A percentile compares a stretch with the other conserved stretches of the same genome.
phyloP scores from a whole-genome alignment of 2,329 filamentous ascomycete species.

The Claviceps fusiformis region DNA sequence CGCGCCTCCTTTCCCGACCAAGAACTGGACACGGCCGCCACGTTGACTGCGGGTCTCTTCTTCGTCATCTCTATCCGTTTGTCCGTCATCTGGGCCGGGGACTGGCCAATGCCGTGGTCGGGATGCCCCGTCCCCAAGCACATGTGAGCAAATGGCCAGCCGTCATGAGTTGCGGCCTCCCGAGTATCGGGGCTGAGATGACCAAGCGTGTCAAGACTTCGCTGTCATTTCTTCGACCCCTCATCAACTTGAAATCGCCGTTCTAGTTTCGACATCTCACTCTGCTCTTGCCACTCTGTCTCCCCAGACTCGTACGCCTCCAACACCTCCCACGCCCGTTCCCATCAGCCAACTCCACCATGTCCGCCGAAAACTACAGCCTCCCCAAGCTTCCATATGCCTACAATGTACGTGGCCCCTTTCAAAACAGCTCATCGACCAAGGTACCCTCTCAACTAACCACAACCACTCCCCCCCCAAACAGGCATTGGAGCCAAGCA shows the following conservation, averaged over 20 bases:
- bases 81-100: too few relatives aligned
- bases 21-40: neutral
- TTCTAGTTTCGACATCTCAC: neutral
- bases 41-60: neutral
- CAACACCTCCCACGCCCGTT: neutral
- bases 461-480: neutral
- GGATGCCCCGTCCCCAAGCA: too few relatives aligned
- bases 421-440: conserved; percentile 2
- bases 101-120: too few relatives aligned
- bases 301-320: neutral
- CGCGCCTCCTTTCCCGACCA: too few relatives aligned
- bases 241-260: neutral
- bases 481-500: conserved; percentile 58
- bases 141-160: too few relatives aligned
- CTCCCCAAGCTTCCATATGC: conserved; percentile 55
- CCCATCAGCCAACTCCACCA: conserved; percentile 8
- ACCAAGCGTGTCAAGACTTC: neutral
- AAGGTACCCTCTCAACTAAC: conserved; percentile 9
- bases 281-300: neutral
- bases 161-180: too few relatives aligned
- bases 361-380: conserved; percentile 35
- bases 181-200: neutral
- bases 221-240: neutral
- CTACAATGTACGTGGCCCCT: conserved; percentile 47
- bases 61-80: too few relatives aligned